Evolutionary conservation across 2,329 filamentous ascomycete genomes (phyloP).

Genomic region (Pseudopithomyces chartarum): DNA sequence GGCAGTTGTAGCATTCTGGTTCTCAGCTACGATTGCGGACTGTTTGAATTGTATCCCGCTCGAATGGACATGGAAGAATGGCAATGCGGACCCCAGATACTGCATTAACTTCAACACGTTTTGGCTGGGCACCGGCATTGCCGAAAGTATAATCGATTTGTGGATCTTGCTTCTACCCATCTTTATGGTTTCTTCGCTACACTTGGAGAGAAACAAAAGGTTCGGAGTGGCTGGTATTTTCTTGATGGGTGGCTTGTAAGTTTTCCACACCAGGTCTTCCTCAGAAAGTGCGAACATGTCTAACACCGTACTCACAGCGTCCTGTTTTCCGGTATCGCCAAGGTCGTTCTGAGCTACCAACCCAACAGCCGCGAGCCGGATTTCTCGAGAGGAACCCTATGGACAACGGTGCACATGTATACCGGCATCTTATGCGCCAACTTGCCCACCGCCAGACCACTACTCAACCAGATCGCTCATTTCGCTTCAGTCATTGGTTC

Average conservation of each 20-base stretch:
- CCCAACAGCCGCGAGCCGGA: neutral
- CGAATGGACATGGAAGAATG: slow-evolving; percentile 1
- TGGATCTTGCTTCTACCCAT: neutral
- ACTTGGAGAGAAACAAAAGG: neutral
- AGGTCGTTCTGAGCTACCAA: neutral
- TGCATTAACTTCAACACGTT: slow-evolving; percentile 5
- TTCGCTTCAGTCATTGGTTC: neutral
- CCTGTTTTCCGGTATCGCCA: neutral
- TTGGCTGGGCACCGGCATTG: neutral
- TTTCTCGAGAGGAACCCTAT: neutral
- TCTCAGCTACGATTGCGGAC: neutral
- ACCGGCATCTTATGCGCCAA: neutral
- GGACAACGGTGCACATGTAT: neutral
- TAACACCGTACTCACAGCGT: neutral
- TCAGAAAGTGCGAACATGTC: neutral
- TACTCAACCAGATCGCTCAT: neutral
- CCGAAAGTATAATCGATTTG: neutral
- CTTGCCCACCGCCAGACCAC: neutral
- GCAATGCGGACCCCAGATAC: neutral
- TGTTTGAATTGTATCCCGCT: slow-evolving; percentile 2
- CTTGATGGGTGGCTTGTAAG: slow-evolving; percentile 7
- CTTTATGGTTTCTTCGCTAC: neutral
- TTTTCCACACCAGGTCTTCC: neutral
- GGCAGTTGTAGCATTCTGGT: neutral
- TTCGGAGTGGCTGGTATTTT: neutral